Evolutionary conservation across 495 filamentous ascomycete genomes (phyloP), one percentile per base, ranked within the genome.

Genomic region (Xylaria flabelliformis): DNA sequence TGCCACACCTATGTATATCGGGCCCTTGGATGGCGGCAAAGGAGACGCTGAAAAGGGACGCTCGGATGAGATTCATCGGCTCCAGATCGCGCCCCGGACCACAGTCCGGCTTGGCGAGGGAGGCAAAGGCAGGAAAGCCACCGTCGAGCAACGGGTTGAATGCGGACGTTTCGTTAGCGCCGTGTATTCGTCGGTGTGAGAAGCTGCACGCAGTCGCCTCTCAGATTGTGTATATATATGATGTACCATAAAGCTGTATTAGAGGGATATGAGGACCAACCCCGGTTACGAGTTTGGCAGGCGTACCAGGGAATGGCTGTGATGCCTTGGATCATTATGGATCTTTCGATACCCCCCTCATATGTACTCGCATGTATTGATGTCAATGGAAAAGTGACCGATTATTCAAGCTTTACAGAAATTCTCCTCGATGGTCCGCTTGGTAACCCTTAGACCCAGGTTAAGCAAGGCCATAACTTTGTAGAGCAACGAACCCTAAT

Each of bases 81-180:
- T 98, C 70, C 95, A 97, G 78, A 88, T 97, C 69, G 94, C 96
- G 72, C 94, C 95, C 44, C 84, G 87, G 73, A 89, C 90, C 77
- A 93, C 85, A 78, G 90, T 91, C 36, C 88, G 83, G 62, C 78
- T 95, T 32, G 84, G 83, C 17, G 87, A 88, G 63, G 89, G 88
- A 17, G 87, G 90, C 73, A 90, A 81, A 67, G 90, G 92, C 56
- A 89, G 85, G 74, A 90, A 80, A 74, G 91, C 90, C 39, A 91
- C 83, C 64, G 84, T 97, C 74, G 94, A 97, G 82, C 96, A 98
- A 85, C 90, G 90, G 65, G 90, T 98, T 12, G 93, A 93, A 77
- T 98, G 95, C 82, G 96, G 96, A 32, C 87, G 92, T 68, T 88
- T 88, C 69, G 91, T 95, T 32, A 95, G 93, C 72, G 94, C 91